Conservation (phyloP, 2,329 filamentous ascomycete genomes). For the Xylaria sp. region DNA sequence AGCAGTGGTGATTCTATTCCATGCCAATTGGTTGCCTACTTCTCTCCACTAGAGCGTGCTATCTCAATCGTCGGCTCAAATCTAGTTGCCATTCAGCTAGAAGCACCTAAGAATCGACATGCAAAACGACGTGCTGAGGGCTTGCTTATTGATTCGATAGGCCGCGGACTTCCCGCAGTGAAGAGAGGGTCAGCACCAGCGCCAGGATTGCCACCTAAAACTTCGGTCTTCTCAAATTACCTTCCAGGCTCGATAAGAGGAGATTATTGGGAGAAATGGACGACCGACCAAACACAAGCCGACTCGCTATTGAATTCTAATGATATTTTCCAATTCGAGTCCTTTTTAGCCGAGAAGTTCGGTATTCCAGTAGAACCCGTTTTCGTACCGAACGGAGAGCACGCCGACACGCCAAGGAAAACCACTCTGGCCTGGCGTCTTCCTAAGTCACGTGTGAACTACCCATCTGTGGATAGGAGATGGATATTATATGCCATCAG, state of each 20-base stretch:
- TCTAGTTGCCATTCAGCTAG: conserved; percentile 72
- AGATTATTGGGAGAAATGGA: conserved; percentile 54
- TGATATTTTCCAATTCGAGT: conserved; percentile 57
- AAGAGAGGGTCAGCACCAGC: conserved; percentile 43
- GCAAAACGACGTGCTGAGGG: conserved; percentile 63
- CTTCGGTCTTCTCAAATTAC: conserved; percentile 46
- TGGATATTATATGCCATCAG: conserved; percentile 69
- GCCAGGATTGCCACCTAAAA: conserved; percentile 36
- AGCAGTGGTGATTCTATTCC: conserved; percentile 33
- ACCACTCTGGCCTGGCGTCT: conserved; percentile 57
- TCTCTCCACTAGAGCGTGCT: conserved; percentile 69
- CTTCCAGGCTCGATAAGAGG: conserved; percentile 58
- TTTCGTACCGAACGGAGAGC: conserved; percentile 29
- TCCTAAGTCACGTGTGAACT: conserved; percentile 50
- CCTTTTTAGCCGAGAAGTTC: conserved; percentile 56
- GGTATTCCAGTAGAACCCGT: conserved; percentile 46
- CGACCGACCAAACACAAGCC: conserved; percentile 51
- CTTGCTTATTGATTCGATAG: conserved; percentile 74
- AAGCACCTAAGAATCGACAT: conserved; percentile 61
- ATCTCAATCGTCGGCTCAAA: conserved; percentile 68
- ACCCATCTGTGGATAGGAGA: conserved; percentile 65
- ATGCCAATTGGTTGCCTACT: conserved; percentile 62
- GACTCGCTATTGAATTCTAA: conserved; percentile 54
- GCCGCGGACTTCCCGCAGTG: conserved; percentile 61
- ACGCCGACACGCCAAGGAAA: conserved; percentile 18